Evolutionary conservation across 345 rosid genomes (phyloP).

Genomic region (Crucihimalaya himalaica): DNA sequence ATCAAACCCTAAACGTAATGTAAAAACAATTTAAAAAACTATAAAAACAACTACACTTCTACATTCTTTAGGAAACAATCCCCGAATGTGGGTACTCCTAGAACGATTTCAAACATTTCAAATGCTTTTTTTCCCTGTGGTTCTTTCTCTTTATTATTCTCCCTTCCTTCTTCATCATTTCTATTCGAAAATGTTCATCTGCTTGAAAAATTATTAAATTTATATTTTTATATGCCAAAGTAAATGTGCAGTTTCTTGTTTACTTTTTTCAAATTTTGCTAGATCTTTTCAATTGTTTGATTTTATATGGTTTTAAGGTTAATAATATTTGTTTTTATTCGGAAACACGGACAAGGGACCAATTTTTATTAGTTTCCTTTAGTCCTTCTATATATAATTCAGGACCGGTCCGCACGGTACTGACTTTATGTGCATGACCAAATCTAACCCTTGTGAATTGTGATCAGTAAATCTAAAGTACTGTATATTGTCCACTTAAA

Average conservation of each 20-base stretch:
- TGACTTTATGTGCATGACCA: not conserved
- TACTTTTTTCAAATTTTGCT: not conserved
- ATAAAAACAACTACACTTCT: no score
- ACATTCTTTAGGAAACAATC: no score
- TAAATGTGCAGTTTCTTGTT: not conserved
- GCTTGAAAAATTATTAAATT: no score
- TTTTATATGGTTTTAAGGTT: not conserved
- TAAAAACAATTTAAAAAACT: no score
- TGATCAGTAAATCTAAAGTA: not conserved
- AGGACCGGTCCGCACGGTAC: not conserved
- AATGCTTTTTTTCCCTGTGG: no score
- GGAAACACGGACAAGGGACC: not conserved
- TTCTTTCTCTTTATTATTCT: no score
- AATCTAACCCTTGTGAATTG: not conserved
- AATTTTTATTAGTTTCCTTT: not conserved
- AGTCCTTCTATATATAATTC: not conserved
- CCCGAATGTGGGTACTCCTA: no score
- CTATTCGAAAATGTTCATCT: not conserved
- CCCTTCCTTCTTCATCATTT: no score
- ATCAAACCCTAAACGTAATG: no score
- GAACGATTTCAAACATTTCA: no score
- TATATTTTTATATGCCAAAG: not conserved
- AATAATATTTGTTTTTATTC: not conserved
- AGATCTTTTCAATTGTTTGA: no score
- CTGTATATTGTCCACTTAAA: not conserved